Conservation (phyloP, 2,329 filamentous ascomycete genomes). For the Phoma sp. region DNA sequence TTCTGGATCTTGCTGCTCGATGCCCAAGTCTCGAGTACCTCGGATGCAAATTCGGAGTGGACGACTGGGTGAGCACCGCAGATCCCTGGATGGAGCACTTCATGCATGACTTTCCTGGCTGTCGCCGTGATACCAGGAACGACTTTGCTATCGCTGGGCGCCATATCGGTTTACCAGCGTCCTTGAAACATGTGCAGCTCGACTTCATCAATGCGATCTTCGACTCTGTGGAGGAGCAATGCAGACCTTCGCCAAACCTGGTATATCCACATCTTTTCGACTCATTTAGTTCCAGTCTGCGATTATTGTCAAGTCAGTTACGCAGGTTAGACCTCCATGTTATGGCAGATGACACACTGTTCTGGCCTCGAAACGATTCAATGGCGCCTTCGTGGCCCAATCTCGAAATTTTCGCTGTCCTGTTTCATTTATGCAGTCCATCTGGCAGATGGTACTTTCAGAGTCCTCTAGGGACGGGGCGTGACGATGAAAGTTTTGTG, state of each 20-base stretch:
- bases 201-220: conserved; percentile 7
- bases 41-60: conserved; percentile 6
- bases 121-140: conserved; percentile 23
- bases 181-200: conserved; percentile 18
- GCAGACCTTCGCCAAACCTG: conserved; percentile 14
- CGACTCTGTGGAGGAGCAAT: conserved; percentile 6
- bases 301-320: conserved; percentile 20
- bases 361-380: conserved; percentile 16
- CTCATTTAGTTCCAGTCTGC: conserved; percentile 26
- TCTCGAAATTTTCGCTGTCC: conserved; percentile 18
- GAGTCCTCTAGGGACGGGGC: conserved; percentile 20
- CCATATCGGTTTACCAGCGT: conserved; percentile 10
- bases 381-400: conserved; percentile 19
- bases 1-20: conserved; percentile 16
- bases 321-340: conserved; percentile 14
- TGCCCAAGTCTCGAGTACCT: conserved; percentile 10
- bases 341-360: conserved; percentile 21
- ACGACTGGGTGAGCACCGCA: conserved; percentile 3
- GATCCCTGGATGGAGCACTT: conserved; percentile 1
- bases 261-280: conserved; percentile 16
- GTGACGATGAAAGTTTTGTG: not conserved
- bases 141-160: conserved; percentile 21
- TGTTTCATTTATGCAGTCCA: conserved; percentile 20
- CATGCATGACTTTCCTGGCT: conserved; percentile 23
- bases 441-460: conserved; percentile 26